These are phyloP conservation scores for Aspergillus nanangensis DNA, from an alignment of 495 filamentous ascomycete species.

Conservation along the genomic window DNA sequence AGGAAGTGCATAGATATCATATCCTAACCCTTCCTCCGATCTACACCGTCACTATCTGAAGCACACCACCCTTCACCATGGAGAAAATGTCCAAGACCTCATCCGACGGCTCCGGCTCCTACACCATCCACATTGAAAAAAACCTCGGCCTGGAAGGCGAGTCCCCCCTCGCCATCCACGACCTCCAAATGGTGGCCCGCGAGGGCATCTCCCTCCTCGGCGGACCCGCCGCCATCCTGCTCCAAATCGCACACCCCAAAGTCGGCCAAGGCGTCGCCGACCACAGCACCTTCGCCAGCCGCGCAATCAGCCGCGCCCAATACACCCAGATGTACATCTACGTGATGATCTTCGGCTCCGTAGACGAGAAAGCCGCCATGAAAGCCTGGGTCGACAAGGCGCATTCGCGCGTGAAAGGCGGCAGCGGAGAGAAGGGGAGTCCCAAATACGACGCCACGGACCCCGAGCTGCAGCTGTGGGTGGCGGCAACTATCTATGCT, in stretches of 20 bases:
- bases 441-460: slow-evolving; percentile 18
- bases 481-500: slow-evolving; percentile 16
- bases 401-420: slow-evolving; percentile 2
- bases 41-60: too few species aligned
- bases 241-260: background rate
- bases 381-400: slow-evolving; percentile 2
- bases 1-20: background rate
- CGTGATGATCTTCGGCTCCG: slow-evolving; percentile 3
- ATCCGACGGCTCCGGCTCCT: slow-evolving; percentile 2
- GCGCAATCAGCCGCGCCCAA: slow-evolving; percentile 2
- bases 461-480: slow-evolving; percentile 19
- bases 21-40: background rate
- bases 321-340: slow-evolving; percentile 9
- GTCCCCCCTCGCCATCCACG: background rate
- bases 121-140: background rate
- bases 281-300: slow-evolving; percentile 4
- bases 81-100: background rate
- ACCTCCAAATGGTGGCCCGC: background rate
- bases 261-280: background rate
- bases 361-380: slow-evolving; percentile 1
- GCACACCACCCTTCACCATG: background rate
- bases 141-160: background rate
- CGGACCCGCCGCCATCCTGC: background rate
- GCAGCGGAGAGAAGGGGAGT: background rate
- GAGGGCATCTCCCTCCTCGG: background rate